Evolutionary conservation across 2,329 filamentous ascomycete species (phyloP), one percentile per base, ranked within the genome.

Genomic region (Calonectria fujianensis): DNA sequence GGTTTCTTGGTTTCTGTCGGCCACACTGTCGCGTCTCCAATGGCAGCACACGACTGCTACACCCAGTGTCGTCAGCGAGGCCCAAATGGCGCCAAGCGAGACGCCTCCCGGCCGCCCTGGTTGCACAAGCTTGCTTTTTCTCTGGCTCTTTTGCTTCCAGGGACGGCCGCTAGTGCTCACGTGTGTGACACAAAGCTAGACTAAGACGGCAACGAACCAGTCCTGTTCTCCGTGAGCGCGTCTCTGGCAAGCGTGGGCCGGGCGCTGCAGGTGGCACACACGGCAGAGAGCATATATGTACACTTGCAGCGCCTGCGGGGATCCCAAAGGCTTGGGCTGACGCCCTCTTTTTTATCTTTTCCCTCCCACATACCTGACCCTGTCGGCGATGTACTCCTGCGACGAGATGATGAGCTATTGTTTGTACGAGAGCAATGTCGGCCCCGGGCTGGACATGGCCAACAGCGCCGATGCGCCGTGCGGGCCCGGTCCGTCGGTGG

Each of bases 11-110:
- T 35, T 64, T 27, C 27, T 31, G 70, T 57, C 52, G 70, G 69
- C 29, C n/a, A 11, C 45, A 20, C 48, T 27, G 48, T 29, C 51
- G 20, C 4, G 41, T 68, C 69, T 67, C 41, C 70, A 75, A 72
- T 66, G 32, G 61, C 41, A 78, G 59, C 69, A 63, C 74, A 67
- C 41, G 57, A 48, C 54, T 52, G 68, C 50, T 57, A 32, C 65
- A 73, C 73, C 75, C 48, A 71, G 48, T 78, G 77, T 78, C 74
- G 76, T 79, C 78, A 79, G 78, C 51, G 51, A 50, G 75, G 52
- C 73, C 73, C 72, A 35, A 63, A 63, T 76, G 65, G 70, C 73
- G 63, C 52, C 68, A 66, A 69, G 61, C 67, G 73, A 69, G 57
- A 70, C 50, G 32, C 59, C 70, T 51, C 31, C 32, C 41, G 20